phyloP scores from a whole-genome alignment of 345 rosid genomes.

The Cardamine resedifolia region DNA sequence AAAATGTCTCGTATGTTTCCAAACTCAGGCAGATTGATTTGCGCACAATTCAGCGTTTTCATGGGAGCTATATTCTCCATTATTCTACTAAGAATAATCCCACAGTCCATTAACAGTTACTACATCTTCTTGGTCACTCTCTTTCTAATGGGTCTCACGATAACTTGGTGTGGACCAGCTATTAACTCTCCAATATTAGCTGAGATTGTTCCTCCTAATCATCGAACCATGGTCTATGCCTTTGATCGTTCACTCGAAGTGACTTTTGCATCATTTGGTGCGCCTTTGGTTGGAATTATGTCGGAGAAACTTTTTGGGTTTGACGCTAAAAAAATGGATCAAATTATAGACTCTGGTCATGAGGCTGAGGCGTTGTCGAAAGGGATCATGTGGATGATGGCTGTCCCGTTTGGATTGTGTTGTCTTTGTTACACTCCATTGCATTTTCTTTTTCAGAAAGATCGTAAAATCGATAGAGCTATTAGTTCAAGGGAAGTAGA shows the following conservation, averaged over 20 bases:
- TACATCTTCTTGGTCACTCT: conserved; percentile 58
- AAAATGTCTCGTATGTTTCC: conserved; percentile 57
- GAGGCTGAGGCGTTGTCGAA: conserved; percentile 74
- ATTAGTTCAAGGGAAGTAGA: conserved; percentile 51
- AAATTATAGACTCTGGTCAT: conserved; percentile 47
- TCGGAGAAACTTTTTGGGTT: conserved; percentile 76
- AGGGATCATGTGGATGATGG: conserved; percentile 86
- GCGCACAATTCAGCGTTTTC: conserved; percentile 86
- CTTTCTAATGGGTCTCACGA: conserved; percentile 71
- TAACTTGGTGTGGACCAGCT: conserved; percentile 84
- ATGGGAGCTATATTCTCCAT: conserved; percentile 83
- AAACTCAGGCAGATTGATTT: conserved; percentile 69
- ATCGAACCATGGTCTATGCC: conserved; percentile 89
- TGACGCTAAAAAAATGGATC: conserved; percentile 54
- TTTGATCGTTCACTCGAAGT: conserved; percentile 90
- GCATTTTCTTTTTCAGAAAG: conserved; percentile 52
- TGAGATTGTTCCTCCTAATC: conserved; percentile 78
- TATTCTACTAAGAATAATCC: conserved; percentile 66
- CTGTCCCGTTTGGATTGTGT: conserved; percentile 73
- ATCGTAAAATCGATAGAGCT: conserved; percentile 55
- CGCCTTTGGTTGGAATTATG: conserved; percentile 86
- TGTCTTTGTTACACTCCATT: conserved; percentile 78
- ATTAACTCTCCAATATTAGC: conserved; percentile 85
- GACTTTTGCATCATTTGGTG: conserved; percentile 82
- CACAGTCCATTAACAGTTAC: conserved; percentile 64